Percentiles rank a stretch among this genome's conserved stretches.
These are phyloP conservation scores for Hebeloma cylindrosporum DNA, from an alignment of 768 basidiomycete genomes.

Conservation along the genomic window DNA sequence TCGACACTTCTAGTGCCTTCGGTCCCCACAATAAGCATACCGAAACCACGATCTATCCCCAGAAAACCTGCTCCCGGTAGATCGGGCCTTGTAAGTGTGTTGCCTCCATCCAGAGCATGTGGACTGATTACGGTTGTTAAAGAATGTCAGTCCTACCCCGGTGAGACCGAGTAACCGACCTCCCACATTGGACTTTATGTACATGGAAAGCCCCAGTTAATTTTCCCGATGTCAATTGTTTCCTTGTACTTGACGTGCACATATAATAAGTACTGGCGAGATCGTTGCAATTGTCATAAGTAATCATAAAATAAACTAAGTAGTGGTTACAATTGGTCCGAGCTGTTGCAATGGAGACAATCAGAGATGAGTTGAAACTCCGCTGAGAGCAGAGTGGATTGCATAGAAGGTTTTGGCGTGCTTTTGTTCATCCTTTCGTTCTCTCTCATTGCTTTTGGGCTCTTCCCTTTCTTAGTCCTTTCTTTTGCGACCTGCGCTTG, in stretches of 20 bases:
- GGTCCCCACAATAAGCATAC: slow-evolving; percentile 20
- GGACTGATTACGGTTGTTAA: slow-evolving; percentile 8
- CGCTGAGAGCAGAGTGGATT: slow-evolving; percentile 14
- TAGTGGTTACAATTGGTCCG: slow-evolving; percentile 1
- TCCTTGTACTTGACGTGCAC: no score
- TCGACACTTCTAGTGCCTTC: slow-evolving; percentile 27
- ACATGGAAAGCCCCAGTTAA: slow-evolving; percentile 12
- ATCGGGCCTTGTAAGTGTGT: slow-evolving; percentile 17
- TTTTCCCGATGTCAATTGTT: background rate
- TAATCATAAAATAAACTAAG: no score
- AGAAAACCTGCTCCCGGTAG: slow-evolving; percentile 20
- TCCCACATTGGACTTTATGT: slow-evolving; percentile 27
- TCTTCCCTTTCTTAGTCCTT: slow-evolving; percentile 23
- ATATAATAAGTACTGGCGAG: no score
- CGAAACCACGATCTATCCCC: slow-evolving; percentile 16
- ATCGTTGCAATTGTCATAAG: no score
- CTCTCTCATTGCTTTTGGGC: slow-evolving; percentile 18
- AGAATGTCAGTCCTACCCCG: slow-evolving; percentile 21
- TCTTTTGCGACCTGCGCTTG: slow-evolving; percentile 36
- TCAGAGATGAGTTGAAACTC: slow-evolving; percentile 22
- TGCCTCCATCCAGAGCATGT: background rate
- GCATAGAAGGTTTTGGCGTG: slow-evolving; percentile 9
- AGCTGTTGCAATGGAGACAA: slow-evolving; percentile 16
- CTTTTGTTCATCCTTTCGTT: slow-evolving; percentile 19
- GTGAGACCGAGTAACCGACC: slow-evolving; percentile 32